phyloP scores from a whole-genome alignment of 106 monocot genomes.

The Phalaenopsis aphrodite region DNA sequence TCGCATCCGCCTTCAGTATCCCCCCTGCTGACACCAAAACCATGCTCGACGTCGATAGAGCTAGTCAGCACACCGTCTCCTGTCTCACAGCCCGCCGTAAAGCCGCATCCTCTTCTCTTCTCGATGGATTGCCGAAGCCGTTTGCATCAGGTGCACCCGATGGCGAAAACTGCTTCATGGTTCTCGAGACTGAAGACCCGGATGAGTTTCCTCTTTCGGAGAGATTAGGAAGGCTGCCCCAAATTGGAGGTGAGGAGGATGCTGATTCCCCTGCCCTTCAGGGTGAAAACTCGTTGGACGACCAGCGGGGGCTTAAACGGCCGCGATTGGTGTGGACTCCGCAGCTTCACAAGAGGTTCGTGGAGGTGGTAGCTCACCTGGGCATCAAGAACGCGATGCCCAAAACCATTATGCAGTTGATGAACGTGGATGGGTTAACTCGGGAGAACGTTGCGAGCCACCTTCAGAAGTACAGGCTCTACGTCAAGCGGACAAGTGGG shows the following conservation, averaged over 20 bases:
- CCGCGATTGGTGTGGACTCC: conserved; percentile 46
- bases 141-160: conserved; percentile 6
- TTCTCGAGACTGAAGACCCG: conserved; percentile 7
- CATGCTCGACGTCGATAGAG: conserved; percentile 5
- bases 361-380: conserved; percentile 40
- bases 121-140: conserved; percentile 1
- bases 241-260: background rate
- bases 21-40: background rate
- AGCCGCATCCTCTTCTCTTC: conserved; percentile 4
- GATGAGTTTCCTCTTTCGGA: background rate
- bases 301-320: conserved; percentile 19
- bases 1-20: conserved; percentile 17
- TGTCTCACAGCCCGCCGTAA: background rate
- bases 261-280: conserved; percentile 7
- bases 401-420: conserved; percentile 46
- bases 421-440: conserved; percentile 58
- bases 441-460: conserved; percentile 55
- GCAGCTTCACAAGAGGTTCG: conserved; percentile 54
- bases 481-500: conserved; percentile 30
- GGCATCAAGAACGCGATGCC: conserved; percentile 46
- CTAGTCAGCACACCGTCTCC: conserved; percentile 4
- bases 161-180: conserved; percentile 1
- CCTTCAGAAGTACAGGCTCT: conserved; percentile 47
- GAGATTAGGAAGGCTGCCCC: background rate
- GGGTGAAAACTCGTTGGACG: conserved; percentile 10